These are phyloP conservation scores for Malus asiatica DNA, from an alignment of 306 rosid genomes.

Conservation along the genomic window DNA sequence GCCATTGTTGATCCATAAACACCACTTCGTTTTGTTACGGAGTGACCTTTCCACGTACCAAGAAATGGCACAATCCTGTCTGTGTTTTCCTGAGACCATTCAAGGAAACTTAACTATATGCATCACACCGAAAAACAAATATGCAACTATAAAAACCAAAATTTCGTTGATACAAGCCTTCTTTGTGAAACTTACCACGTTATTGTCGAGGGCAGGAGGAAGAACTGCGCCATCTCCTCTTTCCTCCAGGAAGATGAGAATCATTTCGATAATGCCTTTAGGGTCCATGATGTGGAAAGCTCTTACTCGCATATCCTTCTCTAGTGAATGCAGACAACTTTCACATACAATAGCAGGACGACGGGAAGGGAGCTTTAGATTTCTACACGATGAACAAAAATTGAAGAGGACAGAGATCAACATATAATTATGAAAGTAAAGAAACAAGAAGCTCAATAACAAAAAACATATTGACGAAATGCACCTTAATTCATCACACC, in stretches of 20 bases:
- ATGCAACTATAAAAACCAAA: not conserved
- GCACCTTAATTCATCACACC: slow-evolving; percentile 6
- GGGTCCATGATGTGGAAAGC: slow-evolving; percentile 95
- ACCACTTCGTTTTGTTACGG: slow-evolving; percentile 84
- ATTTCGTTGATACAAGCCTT: not conserved
- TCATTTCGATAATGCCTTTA: slow-evolving; percentile 75
- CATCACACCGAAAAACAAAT: not conserved
- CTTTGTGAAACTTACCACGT: slow-evolving; percentile 29
- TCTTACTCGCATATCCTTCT: slow-evolving; percentile 70
- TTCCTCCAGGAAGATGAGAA: slow-evolving; percentile 76
- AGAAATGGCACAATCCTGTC: slow-evolving; percentile 68
- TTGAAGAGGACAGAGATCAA: not conserved
- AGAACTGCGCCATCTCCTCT: slow-evolving; percentile 44
- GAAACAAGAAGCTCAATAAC: not conserved
- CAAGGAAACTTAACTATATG: not conserved
- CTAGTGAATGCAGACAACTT: slow-evolving; percentile 67
- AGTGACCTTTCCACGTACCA: slow-evolving; percentile 87
- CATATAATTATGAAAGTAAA: not conserved
- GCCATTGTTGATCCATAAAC: slow-evolving; percentile 87
- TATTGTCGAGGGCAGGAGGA: slow-evolving; percentile 39
- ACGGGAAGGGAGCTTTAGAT: slow-evolving; percentile 86
- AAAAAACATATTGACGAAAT: not conserved
- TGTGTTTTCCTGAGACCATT: slow-evolving; percentile 22
- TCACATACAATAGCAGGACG: slow-evolving; percentile 89
- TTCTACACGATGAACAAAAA: slow-evolving; percentile 38